Percentiles rank a stretch among this genome's conserved stretches.
These are phyloP conservation scores for Suhomyces guaymorum DNA, from an alignment of 1,139 yeast species.

Conservation along the genomic window DNA sequence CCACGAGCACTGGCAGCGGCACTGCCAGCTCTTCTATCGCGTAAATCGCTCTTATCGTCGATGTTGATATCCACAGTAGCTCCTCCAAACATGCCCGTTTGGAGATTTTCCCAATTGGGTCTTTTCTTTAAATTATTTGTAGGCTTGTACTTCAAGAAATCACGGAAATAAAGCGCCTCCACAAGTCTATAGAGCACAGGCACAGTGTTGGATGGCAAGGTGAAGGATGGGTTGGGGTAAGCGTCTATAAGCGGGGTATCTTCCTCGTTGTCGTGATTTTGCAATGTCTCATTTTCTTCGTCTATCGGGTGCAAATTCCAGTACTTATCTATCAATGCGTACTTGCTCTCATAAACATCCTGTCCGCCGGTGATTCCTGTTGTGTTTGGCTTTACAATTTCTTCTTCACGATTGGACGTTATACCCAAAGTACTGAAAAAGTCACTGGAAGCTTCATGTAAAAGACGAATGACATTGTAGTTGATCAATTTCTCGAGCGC, in stretches of 20 bases:
- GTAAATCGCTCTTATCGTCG: conserved; percentile 30
- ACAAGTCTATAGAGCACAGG: conserved; percentile 51
- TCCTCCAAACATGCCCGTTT: conserved; percentile 43
- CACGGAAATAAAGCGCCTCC: conserved; percentile 52
- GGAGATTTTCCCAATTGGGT: conserved; percentile 49
- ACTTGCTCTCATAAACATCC: conserved; percentile 35
- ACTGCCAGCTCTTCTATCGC: conserved; percentile 18
- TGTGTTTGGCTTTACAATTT: conserved; percentile 1
- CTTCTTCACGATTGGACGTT: conserved; percentile 10
- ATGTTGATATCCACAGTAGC: conserved; percentile 38
- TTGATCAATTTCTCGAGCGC: conserved; percentile 30
- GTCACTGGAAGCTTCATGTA: conserved; percentile 26
- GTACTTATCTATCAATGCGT: conserved; percentile 43
- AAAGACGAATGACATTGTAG: conserved; percentile 27
- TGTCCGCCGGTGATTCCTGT: conserved; percentile 39
- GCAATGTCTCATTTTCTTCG: conserved; percentile 19
- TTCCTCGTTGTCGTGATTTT: conserved; percentile 12
- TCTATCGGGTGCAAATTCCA: conserved; percentile 46
- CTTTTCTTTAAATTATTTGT: conserved; percentile 39
- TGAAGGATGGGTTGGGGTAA: conserved; percentile 49
- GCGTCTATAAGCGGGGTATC: conserved; percentile 21
- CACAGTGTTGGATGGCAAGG: conserved; percentile 53
- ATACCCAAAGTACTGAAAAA: conserved; percentile 30
- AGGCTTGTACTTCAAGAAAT: conserved; percentile 46
- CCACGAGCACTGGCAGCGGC: not conserved